phyloP scores from a whole-genome alignment of 1,284 basidiomycete species.

The Jaminaea rosea region DNA sequence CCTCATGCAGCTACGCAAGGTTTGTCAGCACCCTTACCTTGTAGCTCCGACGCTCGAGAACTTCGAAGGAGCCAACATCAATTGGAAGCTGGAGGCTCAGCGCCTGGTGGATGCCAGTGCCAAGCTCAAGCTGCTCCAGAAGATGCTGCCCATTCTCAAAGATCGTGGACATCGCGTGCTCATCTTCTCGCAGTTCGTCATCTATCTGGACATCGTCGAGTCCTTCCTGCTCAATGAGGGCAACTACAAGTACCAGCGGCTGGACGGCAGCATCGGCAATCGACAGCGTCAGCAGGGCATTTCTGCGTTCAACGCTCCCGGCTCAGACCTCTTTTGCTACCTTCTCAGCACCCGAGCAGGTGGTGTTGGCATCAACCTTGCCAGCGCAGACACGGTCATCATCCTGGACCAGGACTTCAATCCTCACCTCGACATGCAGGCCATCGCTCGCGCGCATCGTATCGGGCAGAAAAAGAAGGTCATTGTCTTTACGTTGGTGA shows the following conservation, averaged over 20 bases:
- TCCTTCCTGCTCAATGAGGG: conserved; percentile 41
- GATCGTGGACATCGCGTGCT: conserved; percentile 41
- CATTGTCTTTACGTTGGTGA: conserved; percentile 48
- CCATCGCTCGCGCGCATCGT: conserved; percentile 78
- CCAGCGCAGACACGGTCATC: conserved; percentile 75
- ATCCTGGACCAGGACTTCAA: conserved; percentile 79
- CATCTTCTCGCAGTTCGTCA: conserved; percentile 44
- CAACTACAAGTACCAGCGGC: conserved; percentile 38
- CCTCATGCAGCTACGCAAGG: conserved; percentile 41
- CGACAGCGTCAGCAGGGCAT: conserved; percentile 52
- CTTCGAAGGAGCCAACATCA: conserved; percentile 53
- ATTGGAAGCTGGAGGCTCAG: conserved; percentile 64
- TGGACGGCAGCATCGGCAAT: conserved; percentile 24
- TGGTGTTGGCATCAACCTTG: conserved; percentile 50
- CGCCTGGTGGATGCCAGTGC: conserved; percentile 74
- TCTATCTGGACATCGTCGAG: conserved; percentile 46
- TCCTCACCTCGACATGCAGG: conserved; percentile 72
- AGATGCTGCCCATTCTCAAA: conserved; percentile 45
- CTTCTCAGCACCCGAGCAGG: conserved; percentile 47
- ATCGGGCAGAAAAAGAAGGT: conserved; percentile 49
- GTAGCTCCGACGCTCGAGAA: conserved; percentile 68
- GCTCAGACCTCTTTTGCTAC: conserved; percentile 56
- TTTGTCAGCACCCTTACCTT: conserved; percentile 56
- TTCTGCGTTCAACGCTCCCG: conserved; percentile 80
- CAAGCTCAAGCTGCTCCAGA: conserved; percentile 53